Evolutionary conservation across 768 basidiomycete genomes (phyloP).

Genomic region (Stropharia rugosoannulata): DNA sequence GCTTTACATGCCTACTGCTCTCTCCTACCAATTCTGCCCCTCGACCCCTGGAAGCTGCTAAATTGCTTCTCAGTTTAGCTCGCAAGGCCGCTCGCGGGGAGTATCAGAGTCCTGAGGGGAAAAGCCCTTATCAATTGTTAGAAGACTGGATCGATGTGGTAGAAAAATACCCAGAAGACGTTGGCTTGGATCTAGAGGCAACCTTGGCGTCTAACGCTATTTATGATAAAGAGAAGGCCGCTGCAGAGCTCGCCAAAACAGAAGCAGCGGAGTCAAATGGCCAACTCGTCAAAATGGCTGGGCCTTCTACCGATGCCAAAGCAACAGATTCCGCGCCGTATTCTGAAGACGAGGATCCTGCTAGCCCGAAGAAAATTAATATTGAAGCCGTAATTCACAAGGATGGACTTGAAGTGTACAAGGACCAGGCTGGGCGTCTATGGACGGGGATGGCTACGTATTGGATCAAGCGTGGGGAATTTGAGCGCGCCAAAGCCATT

Average conservation of each 20-base stretch:
- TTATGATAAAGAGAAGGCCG: conserved; percentile 47
- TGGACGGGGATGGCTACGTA: conserved; percentile 98
- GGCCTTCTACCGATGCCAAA: conserved; percentile 55
- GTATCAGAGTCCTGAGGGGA: conserved; percentile 87
- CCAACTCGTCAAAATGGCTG: conserved; percentile 69
- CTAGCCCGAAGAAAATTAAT: conserved; percentile 69
- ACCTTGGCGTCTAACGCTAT: conserved; percentile 57
- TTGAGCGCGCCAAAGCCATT: conserved; percentile 82
- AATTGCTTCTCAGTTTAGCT: conserved; percentile 81
- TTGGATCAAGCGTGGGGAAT: conserved; percentile 97
- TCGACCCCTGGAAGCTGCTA: conserved; percentile 90
- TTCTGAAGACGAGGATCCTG: conserved; percentile 84
- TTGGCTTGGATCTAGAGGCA: conserved; percentile 84
- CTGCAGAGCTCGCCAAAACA: conserved; percentile 30
- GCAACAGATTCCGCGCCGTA: conserved; percentile 41
- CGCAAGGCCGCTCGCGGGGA: conserved; percentile 81
- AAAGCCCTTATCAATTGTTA: conserved; percentile 93
- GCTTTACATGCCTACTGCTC: conserved; percentile 70
- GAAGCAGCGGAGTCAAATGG: conserved; percentile 37
- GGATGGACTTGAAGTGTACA: conserved; percentile 88
- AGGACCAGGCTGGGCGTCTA: conserved; percentile 93
- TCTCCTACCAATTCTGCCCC: conserved; percentile 53
- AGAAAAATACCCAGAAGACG: conserved; percentile 87
- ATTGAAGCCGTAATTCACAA: conserved; percentile 82
- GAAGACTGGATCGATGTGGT: conserved; percentile 91